Evolutionary conservation across 352 stramenopile genomes (phyloP), one percentile per base, ranked within the genome.

Genomic region (Globisporangium heterothallicum): DNA sequence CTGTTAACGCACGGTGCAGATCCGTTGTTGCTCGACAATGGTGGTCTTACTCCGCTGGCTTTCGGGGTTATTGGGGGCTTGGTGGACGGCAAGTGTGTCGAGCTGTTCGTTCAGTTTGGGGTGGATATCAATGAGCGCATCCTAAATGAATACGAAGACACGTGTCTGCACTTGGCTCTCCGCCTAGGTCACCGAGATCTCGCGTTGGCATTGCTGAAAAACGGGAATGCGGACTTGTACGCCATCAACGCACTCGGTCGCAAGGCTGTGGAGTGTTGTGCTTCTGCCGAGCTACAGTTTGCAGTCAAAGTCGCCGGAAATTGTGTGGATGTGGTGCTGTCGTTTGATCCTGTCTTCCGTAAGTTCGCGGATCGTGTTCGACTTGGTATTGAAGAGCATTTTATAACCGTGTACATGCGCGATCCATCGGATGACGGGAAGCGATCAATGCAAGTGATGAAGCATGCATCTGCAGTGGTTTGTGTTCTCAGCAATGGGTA

Each of bases 281-380:
- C 83, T 36, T 88, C 80, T 0, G 75, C 77, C 12, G 78, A 87
- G 48, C 52, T 90, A 21, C 80, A 90, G 57, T 91, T 76, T 53
- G 78, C 72, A 16, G 78, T 91, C 49, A 93, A 93, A 46, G 59
- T 80, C 25, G 79, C 77, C 1, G 80, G 75, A 30, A 47, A 59
- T 8, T 86, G 78, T 59, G 61, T 84, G 18, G 83, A 93, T 51
- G 77, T 93, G 22, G 77, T 93, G 53, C 63, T 93, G 14, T 90
- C 77, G 21, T 91, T 88, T 58, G 80, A 88, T 16, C 72, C 76
- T 0, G 61, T 65, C n/a, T 86, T 86, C 47, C 64, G 72, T 4
- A 45, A 57, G 7, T 85, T 92, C 26, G 82, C 82, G 0, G 65
- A 87, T 40, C 70, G 68, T 16, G 58, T 90, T 13, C 74, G 78